These are phyloP conservation scores for Fomitiporia mediterranea DNA, from an alignment of 1,284 basidiomycete species.

Conservation along the genomic window DNA sequence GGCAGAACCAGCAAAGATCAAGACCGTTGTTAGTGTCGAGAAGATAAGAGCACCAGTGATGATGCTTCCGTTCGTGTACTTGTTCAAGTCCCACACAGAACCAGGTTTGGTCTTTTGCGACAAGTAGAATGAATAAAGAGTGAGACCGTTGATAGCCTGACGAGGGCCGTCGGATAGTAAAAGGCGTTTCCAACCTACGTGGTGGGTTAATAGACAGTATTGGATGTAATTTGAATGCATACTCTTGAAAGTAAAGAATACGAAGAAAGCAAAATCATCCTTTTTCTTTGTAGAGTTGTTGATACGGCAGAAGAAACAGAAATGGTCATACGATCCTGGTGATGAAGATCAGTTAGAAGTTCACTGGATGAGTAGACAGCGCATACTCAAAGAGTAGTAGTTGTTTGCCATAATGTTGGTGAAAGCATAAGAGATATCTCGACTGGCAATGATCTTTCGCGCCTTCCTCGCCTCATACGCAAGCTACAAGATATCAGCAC, in stretches of 20 bases:
- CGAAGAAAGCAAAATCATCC: slow-evolving; percentile 97
- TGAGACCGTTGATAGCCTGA: slow-evolving; percentile 94
- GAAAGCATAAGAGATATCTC: slow-evolving; percentile 96
- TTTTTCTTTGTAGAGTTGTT: slow-evolving; percentile 92
- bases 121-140: slow-evolving; percentile 87
- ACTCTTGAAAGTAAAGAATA: slow-evolving; percentile 99
- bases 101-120: slow-evolving; percentile 62
- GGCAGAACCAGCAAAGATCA: slow-evolving; percentile 83
- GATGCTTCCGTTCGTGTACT: slow-evolving; percentile 63
- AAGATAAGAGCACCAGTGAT: slow-evolving; percentile 83
- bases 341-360: slow-evolving; percentile 17
- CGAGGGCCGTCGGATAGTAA: slow-evolving; percentile 95
- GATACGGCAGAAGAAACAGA: slow-evolving; percentile 97
- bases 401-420: slow-evolving; percentile 97
- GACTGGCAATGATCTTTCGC: slow-evolving; percentile 87
- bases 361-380: not conserved
- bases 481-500: slow-evolving; percentile 35
- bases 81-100: slow-evolving; percentile 61
- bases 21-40: slow-evolving; percentile 86
- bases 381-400: slow-evolving; percentile 87
- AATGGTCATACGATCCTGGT: slow-evolving; percentile 89
- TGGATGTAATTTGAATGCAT: slow-evolving; percentile 27
- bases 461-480: slow-evolving; percentile 92
- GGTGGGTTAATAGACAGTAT: slow-evolving; percentile 20
- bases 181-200: slow-evolving; percentile 89